Evolutionary conservation across 2,329 filamentous ascomycete genomes (phyloP), one percentile per base, ranked within the genome.

Genomic region (Aspergillus arachidicola): DNA sequence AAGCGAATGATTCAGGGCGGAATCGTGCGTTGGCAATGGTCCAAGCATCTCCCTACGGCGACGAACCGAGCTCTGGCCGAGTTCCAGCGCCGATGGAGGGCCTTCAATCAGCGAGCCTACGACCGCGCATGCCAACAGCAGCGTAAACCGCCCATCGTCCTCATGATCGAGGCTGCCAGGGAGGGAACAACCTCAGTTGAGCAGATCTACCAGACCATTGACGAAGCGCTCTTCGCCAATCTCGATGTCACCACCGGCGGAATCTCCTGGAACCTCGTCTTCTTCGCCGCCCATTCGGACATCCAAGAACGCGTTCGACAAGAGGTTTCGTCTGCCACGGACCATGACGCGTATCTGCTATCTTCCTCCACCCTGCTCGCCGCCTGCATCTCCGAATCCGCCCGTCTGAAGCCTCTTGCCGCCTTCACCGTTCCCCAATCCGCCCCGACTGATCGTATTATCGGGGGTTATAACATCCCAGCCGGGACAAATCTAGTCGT

Each of bases 211-310:
- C 81, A 82, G 34, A 83, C 82, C 0, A 66, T 83, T 4, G 81
- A 83, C 63, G 82, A 84, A 67, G 74, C 75, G 53, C 73, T 84
- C 0, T 84, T 77, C 62, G 81, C 80, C 3, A 83, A 84, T 62
- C 72, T 84, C 1, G 82, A 84, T 62, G 81, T 84, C 9, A 82
- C 81, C 0, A 76, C 76, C 3, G 78, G 79, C 4, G 79, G 68
- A 0, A 54, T 83, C 0, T 77, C 79, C 0, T 84, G 82, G 81
- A 75, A 72, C 21, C 65, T 81, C 1, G 69, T 82, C 1, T 78
- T 81, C 57, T 69, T 84, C 1, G 80, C 80, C 1, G 71, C 72
- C 1, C 53, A 81, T 60, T 72, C 66, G 0, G 68, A 71, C 2
- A 63, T 73, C 3, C 79, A 48, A 3, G 45, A 48, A 12, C 19